Percentiles rank a stretch among this genome's conserved stretches.
Conservation (phyloP, 2,329 filamentous ascomycete genomes). For the Exophiala sideris region DNA sequence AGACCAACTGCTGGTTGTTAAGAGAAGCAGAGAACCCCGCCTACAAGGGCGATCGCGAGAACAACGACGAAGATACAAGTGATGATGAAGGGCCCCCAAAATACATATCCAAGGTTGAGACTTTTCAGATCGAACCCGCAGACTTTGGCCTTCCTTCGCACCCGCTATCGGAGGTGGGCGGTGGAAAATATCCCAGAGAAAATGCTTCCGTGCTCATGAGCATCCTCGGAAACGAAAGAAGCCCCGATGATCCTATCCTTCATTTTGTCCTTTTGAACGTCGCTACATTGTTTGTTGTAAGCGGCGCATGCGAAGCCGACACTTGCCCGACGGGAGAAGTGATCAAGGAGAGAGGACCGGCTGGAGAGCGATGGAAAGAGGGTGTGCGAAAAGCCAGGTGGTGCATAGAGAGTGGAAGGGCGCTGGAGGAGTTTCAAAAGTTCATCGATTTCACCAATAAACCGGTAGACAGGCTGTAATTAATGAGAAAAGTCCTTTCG, state of each 20-base stretch:
- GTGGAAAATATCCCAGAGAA: constrained; percentile 78
- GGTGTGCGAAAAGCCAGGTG: constrained; percentile 82
- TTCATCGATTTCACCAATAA: constrained; percentile 80
- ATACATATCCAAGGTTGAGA: constrained; percentile 59
- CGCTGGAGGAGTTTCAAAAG: constrained; percentile 74
- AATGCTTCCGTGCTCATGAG: constrained; percentile 81
- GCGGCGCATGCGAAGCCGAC: constrained; percentile 82
- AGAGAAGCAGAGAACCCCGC: constrained; percentile 49
- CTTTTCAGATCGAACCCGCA: constrained; percentile 73
- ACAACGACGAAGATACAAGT: constrained; percentile 41
- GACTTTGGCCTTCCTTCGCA: constrained; percentile 82
- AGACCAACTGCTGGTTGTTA: constrained; percentile 84
- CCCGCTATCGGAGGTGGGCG: constrained; percentile 71
- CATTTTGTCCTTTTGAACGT: constrained; percentile 95
- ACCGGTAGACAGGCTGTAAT: not conserved
- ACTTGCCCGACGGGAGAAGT: constrained; percentile 78
- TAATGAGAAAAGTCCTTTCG: too few relatives aligned
- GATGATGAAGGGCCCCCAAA: constrained; percentile 39
- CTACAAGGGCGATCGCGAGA: constrained; percentile 34
- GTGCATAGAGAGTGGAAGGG: constrained; percentile 81
- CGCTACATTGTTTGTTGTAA: constrained; percentile 78
- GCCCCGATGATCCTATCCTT: constrained; percentile 75
- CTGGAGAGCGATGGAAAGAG: constrained; percentile 89
- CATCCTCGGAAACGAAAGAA: constrained; percentile 70
- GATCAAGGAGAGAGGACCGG: constrained; percentile 77